Percentiles rank a stretch among this genome's conserved stretches.
phyloP scores from a whole-genome alignment of 495 filamentous ascomycete genomes.

The Glutinoglossum americanum region DNA sequence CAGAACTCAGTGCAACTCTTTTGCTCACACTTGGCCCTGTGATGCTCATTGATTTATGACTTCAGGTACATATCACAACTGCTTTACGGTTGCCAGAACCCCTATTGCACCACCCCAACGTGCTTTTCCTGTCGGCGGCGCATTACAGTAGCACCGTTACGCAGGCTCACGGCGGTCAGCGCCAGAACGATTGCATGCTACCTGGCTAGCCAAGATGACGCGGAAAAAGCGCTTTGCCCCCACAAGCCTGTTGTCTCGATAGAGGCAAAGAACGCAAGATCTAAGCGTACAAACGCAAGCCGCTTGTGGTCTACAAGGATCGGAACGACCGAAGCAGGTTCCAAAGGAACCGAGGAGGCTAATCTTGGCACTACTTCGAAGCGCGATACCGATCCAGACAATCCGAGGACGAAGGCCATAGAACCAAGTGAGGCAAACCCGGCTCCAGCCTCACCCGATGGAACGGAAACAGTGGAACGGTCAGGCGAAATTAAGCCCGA shows the following conservation, averaged over 20 bases:
- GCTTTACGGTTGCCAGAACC: constrained; percentile 54
- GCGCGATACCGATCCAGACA: neutral
- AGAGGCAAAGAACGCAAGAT: constrained; percentile 4
- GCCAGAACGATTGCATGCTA: constrained; percentile 61
- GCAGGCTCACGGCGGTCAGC: constrained; percentile 44
- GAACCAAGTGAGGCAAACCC: neutral
- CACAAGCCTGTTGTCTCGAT: constrained; percentile 21
- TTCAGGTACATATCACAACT: constrained; percentile 66
- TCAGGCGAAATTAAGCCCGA: neutral
- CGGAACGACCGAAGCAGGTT: constrained; percentile 7
- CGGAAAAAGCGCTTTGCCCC: constrained; percentile 52
- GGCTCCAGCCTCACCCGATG: neutral
- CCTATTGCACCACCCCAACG: constrained; percentile 49
- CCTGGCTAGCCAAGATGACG: constrained; percentile 59
- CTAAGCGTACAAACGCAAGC: neutral
- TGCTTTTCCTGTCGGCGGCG: constrained; percentile 61
- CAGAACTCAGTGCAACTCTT: neutral
- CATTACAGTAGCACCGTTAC: constrained; percentile 41
- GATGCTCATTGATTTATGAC: neutral
- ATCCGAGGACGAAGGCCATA: neutral
- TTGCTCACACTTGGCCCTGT: neutral
- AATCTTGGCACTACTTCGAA: neutral
- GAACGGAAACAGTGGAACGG: neutral
- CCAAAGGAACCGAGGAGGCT: neutral
- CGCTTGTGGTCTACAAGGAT: neutral